Base-by-base conservation (phyloP, 768 basidiomycete genomes). In the Pisolithus microcarpus region DNA sequence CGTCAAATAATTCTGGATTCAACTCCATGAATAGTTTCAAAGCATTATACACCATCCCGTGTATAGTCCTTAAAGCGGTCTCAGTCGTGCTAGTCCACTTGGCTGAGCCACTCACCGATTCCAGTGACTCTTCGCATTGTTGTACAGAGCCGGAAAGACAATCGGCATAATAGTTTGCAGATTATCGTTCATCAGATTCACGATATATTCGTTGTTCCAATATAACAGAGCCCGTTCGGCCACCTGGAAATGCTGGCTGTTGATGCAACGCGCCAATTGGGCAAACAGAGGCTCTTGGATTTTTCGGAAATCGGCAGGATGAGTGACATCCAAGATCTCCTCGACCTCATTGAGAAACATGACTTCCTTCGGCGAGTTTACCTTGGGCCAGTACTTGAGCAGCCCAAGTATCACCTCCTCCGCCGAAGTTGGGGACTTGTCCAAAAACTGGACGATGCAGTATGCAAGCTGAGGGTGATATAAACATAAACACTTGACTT, bases 121-220 rank as follows among this genome's bases (percentile, higher is more conserved):
- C 96, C 96, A 99, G 68, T 99, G 96, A 19, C 89, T 84, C 68
- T 89, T 92, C 43, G 94, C 97, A 69, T 97, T 98, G 38, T 84
- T 85, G 67, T 95, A 97, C 56, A 99, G 70, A 7, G 94, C 88
- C 26, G 95, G 92, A 75, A 98, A 99, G 46, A 99, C 93, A 62
- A 99, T 91, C 7, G 96, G 96, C 28, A 99, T 77, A 52, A 99
- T 82, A 55, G 84, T 70, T 21, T 81, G 69, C 56, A 98, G 77
- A 65, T 98, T 98, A 62, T 98, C 93, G 67, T 91, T 91, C 91
- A 99, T 98, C 48, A 99, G 80, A 69, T 96, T 99, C 61, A 99
- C 91, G 58, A 98, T 94, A 71, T 98, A 99, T 72, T 98, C 96
- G 72, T 98, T 98, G 73, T 98, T 97, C 96, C 96, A 99, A 68